Evolutionary conservation across 768 basidiomycete genomes (phyloP), one percentile per base, ranked within the genome.

Genomic region (Trametes maxima): DNA sequence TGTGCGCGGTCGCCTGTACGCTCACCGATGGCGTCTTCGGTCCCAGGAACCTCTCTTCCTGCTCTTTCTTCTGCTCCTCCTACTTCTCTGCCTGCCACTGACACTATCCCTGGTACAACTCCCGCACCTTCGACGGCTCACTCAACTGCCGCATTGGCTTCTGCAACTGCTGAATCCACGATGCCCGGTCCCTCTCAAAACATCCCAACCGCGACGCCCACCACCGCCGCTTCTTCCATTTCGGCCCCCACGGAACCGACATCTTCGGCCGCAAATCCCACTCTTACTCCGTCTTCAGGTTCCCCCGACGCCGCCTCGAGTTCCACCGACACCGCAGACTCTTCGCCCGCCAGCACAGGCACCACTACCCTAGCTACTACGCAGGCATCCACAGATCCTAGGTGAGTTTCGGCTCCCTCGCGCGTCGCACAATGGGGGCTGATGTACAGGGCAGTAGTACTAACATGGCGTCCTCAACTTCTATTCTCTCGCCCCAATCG

Each of bases 291-390:
- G 45, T n/a, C 62, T n/a, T 55, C 70, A 3, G 21, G 49, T 19
- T 52, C 68, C 22, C 53, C 69, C 21, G 48, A 64, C 21, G 60
- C 57, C 14, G 54, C 47, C 16, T 52, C 57, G 7, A 51, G 37
- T 28, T 48, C 66, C 24, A 19, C 57, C 7, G 25, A 28, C 44
- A 17, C 44, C 37, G 47, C 35, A 25, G 37, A 36, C 44, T 43
- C 62, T 25, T 21, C 62, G 14, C 21, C 65, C 17, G 14, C 60
- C 3, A 33, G 28, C 14, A 45, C 51, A 13, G 28, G 62, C 50
- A 40, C 68, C 54, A 45, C 70, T 28, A 66, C 65, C 43, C 60
- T 72, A 44, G 36, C 69, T 55, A 66, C 68, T 45, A 59, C 58
- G 25, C 54, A 49, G 28, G 19, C 62, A 0, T 37, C 56, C 8